phyloP scores from a whole-genome alignment of 108 stramenopile species.

The Pseudonitzschia delicatissima region DNA sequence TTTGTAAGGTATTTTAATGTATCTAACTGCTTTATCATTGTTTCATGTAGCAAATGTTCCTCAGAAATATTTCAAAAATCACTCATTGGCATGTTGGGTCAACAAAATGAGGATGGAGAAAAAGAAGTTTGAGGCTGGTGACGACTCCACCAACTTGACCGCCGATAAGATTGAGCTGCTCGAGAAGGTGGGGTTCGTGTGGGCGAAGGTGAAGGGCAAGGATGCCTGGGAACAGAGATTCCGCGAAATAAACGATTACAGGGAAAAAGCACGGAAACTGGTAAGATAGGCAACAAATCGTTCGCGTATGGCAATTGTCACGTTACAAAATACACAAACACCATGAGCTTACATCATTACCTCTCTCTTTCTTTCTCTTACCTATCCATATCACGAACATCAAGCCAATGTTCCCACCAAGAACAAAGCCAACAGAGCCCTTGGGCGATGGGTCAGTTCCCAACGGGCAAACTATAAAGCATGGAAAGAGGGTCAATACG shows the following conservation, averaged over 20 bases:
- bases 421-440: conserved; percentile 37
- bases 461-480: conserved; percentile 45
- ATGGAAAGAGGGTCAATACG: conserved; percentile 3
- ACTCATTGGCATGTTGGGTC: conserved; percentile 51
- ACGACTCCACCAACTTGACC: conserved; percentile 49
- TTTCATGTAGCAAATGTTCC: conserved; percentile 41
- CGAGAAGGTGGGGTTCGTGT: conserved; percentile 50
- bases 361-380: neutral
- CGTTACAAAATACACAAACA: too few relatives aligned
- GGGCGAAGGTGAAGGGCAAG: conserved; percentile 58
- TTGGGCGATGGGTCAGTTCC: conserved; percentile 58
- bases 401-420: conserved; percentile 59
- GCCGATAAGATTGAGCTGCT: conserved; percentile 27
- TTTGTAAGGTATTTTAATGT: neutral
- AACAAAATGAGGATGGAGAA: conserved; percentile 70
- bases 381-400: too few relatives aligned
- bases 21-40: neutral
- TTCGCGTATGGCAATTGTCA: too few relatives aligned
- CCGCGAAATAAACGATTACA: conserved; percentile 38
- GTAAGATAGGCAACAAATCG: too few relatives aligned
- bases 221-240: conserved; percentile 58
- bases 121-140: conserved; percentile 31
- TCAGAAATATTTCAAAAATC: conserved; percentile 45
- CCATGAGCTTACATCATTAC: too few relatives aligned
- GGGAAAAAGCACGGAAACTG: conserved; percentile 29